Conservation (phyloP, 768 basidiomycete genomes). For the Phaeolepiota aurea region DNA sequence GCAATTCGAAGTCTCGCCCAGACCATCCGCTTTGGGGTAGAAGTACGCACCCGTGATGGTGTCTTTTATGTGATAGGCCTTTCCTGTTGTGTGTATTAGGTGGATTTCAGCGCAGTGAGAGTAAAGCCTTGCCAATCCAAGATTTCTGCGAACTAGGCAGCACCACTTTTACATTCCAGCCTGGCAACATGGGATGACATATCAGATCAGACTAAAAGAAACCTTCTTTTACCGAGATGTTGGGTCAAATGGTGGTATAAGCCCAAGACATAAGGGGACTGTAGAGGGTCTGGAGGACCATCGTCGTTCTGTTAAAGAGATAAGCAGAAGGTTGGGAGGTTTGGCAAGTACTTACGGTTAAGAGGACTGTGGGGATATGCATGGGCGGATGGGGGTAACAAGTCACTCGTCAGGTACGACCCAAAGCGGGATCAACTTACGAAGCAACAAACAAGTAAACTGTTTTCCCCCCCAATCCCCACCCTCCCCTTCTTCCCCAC, state of each 20-base stretch:
- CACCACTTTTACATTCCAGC: constrained; percentile 76
- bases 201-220: constrained; percentile 33
- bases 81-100: constrained; percentile 36
- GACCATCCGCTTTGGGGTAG: constrained; percentile 65
- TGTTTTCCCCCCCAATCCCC: background rate
- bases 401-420: background rate
- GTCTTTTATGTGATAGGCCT: constrained; percentile 75
- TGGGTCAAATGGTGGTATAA: constrained; percentile 55
- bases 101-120: background rate
- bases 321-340: constrained; percentile 1
- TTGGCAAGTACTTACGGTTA: constrained; percentile 22
- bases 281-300: constrained; percentile 57
- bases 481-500: constrained; percentile 3
- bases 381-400: constrained; percentile 4
- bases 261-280: constrained; percentile 72
- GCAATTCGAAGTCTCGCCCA: constrained; percentile 55
- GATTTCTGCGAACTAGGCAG: constrained; percentile 77
- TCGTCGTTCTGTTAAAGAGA: constrained; percentile 63
- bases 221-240: constrained; percentile 49
- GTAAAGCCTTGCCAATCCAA: constrained; percentile 61
- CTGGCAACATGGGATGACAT: constrained; percentile 31
- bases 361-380: constrained; percentile 23
- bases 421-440: background rate
- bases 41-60: constrained; percentile 63
- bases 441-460: background rate